These are phyloP conservation scores for Pseudogymnoascus sp. DNA, from an alignment of 2,329 filamentous ascomycete species.

Conservation along the genomic window DNA sequence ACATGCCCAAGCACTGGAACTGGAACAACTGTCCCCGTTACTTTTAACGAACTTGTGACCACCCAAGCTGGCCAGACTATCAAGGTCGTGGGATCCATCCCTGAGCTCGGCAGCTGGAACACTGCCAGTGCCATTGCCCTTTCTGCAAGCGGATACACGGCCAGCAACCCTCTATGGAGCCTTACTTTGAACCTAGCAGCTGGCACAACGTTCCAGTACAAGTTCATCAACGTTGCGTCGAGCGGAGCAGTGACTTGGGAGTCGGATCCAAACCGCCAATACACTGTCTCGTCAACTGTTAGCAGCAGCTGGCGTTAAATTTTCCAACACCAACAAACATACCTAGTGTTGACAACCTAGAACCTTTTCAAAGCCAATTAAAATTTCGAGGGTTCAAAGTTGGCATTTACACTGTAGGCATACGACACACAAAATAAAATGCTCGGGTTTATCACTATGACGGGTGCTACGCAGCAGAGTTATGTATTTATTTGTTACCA, in stretches of 20 bases:
- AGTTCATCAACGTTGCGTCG: not conserved
- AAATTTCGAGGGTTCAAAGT: too few relatives aligned
- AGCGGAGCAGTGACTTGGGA: not conserved
- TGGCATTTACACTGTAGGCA: too few relatives aligned
- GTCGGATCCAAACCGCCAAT: not conserved
- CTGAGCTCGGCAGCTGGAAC: slow-evolving; percentile 55
- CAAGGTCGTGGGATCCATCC: slow-evolving; percentile 52
- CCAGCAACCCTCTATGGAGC: slow-evolving; percentile 37
- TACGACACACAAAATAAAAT: too few relatives aligned
- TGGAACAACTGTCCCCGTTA: too few relatives aligned
- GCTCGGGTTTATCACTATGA: too few relatives aligned
- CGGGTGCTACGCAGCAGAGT: too few relatives aligned
- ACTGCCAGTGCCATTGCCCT: slow-evolving; percentile 44
- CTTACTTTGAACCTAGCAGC: slow-evolving; percentile 28
- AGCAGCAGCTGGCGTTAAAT: too few relatives aligned
- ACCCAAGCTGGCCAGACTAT: slow-evolving; percentile 55
- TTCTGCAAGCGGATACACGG: slow-evolving; percentile 47
- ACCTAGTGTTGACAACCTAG: not conserved
- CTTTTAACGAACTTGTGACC: slow-evolving; percentile 46
- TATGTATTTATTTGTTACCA: too few relatives aligned
- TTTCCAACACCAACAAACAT: too few relatives aligned
- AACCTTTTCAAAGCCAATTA: too few relatives aligned
- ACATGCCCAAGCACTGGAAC: too few relatives aligned
- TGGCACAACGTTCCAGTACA: not conserved
- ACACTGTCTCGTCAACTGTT: not conserved